phyloP scores from a whole-genome alignment of 495 filamentous ascomycete genomes.

The Aspergillus panamensis region DNA sequence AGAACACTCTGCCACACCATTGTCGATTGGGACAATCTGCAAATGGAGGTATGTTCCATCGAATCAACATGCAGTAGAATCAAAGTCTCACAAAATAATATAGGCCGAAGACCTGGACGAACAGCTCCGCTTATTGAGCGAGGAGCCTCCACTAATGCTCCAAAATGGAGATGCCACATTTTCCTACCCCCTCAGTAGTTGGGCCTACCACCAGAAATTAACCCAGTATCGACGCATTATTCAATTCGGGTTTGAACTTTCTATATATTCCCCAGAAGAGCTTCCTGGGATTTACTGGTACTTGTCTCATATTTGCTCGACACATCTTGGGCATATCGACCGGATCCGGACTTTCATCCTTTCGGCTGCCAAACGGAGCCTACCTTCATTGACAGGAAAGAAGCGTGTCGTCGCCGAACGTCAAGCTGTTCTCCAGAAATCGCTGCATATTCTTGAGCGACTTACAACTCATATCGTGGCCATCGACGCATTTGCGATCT shows the following conservation, averaged over 20 bases:
- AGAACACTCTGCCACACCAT: constrained; percentile 79
- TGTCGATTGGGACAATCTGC: constrained; percentile 78
- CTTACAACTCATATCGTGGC: constrained; percentile 64
- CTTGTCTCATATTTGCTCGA: constrained; percentile 46
- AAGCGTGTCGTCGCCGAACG: constrained; percentile 33
- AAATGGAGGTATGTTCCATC: constrained; percentile 57
- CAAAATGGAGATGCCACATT: constrained; percentile 47
- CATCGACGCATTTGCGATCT: constrained; percentile 67
- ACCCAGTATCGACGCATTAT: constrained; percentile 81
- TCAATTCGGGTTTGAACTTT: constrained; percentile 93
- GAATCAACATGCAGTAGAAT: neutral
- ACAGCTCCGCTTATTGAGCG: constrained; percentile 60
- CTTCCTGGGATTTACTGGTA: constrained; percentile 90
- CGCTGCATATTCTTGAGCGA: constrained; percentile 55
- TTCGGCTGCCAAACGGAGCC: constrained; percentile 33
- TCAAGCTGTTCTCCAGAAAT: constrained; percentile 45
- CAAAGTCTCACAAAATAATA: neutral
- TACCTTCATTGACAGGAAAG: constrained; percentile 25
- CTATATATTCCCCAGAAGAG: constrained; percentile 85
- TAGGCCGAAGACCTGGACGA: constrained; percentile 73
- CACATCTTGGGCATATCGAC: constrained; percentile 56
- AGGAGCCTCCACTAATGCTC: constrained; percentile 55
- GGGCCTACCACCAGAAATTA: constrained; percentile 87
- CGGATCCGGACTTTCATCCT: constrained; percentile 63
- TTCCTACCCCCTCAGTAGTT: constrained; percentile 75